Conservation (phyloP, 2,329 filamentous ascomycete genomes). For the Zarea fungicola region DNA sequence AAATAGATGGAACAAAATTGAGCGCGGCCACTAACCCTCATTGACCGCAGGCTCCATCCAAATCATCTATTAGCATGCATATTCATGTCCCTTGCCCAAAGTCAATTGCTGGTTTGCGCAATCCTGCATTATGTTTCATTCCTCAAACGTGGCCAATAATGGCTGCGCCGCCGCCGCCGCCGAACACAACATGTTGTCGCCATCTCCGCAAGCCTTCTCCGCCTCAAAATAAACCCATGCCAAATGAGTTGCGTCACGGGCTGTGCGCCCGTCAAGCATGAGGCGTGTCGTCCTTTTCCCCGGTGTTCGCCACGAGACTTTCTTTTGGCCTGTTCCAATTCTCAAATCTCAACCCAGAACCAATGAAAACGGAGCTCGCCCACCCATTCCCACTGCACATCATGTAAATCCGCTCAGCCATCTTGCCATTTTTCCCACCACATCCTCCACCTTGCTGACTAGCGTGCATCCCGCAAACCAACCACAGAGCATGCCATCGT, state of each 20-base stretch:
- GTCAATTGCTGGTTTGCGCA: neutral
- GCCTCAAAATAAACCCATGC: too few species aligned
- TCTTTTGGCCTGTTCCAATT: too few species aligned
- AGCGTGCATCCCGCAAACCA: neutral
- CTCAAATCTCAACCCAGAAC: too few species aligned
- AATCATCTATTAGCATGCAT: neutral
- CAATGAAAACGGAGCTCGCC: neutral
- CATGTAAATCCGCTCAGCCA: neutral
- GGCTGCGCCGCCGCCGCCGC: slow-evolving; percentile 3
- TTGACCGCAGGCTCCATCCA: neutral
- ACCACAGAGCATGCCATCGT: neutral
- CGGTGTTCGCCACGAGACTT: slow-evolving; percentile 1
- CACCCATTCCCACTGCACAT: neutral
- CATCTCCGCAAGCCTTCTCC: too few species aligned
- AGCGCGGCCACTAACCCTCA: neutral
- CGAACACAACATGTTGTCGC: too few species aligned
- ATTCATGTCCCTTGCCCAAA: too few species aligned
- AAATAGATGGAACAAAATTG: too few species aligned
- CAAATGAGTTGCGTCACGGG: slow-evolving; percentile 6
- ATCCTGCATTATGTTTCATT: neutral
- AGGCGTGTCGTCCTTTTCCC: neutral
- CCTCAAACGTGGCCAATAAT: neutral
- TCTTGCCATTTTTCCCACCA: neutral
- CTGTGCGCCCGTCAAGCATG: neutral
- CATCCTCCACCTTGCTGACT: neutral